Evolutionary conservation across 495 filamentous ascomycete genomes (phyloP).

Genomic region (Trichoderma erinaceum): DNA sequence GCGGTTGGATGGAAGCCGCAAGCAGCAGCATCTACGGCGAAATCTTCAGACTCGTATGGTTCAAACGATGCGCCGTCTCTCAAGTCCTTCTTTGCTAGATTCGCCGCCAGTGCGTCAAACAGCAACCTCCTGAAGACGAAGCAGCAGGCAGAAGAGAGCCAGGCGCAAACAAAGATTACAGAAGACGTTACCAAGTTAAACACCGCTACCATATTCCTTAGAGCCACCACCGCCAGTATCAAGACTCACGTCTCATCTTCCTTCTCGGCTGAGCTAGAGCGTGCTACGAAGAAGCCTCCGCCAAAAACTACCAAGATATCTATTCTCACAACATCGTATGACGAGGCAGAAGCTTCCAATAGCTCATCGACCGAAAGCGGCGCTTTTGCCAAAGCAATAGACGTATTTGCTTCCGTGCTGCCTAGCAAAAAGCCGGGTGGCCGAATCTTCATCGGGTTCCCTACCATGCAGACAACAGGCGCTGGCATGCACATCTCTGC

Average conservation of each 20-base stretch:
- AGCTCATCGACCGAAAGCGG: conserved; percentile 33
- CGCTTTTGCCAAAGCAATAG: conserved; percentile 48
- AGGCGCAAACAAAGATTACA: conserved; percentile 48
- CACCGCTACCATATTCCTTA: conserved; percentile 75
- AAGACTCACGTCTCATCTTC: conserved; percentile 57
- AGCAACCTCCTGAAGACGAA: conserved; percentile 37
- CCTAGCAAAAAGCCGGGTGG: conserved; percentile 74
- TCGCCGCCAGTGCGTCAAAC: conserved; percentile 42
- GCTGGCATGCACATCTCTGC: conserved; percentile 96
- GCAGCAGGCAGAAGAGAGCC: conserved; percentile 47
- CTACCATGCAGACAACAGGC: conserved; percentile 93
- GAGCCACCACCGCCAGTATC: conserved; percentile 79
- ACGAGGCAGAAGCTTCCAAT: conserved; percentile 65
- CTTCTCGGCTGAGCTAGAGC: conserved; percentile 81
- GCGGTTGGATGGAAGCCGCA: conserved; percentile 75
- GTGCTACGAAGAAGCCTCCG: conserved; percentile 94
- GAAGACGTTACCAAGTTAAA: conserved; percentile 61
- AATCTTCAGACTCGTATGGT: conserved; percentile 33
- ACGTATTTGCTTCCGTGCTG: conserved; percentile 84
- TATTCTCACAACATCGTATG: conserved; percentile 84
- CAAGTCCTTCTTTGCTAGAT: conserved; percentile 72
- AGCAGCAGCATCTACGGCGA: conserved; percentile 29
- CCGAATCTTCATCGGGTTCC: conserved; percentile 93
- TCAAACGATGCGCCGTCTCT: conserved; percentile 50
- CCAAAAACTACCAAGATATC: conserved; percentile 79